Conservation (phyloP, 768 basidiomycete species). For the Aureoboletus auriporus region DNA sequence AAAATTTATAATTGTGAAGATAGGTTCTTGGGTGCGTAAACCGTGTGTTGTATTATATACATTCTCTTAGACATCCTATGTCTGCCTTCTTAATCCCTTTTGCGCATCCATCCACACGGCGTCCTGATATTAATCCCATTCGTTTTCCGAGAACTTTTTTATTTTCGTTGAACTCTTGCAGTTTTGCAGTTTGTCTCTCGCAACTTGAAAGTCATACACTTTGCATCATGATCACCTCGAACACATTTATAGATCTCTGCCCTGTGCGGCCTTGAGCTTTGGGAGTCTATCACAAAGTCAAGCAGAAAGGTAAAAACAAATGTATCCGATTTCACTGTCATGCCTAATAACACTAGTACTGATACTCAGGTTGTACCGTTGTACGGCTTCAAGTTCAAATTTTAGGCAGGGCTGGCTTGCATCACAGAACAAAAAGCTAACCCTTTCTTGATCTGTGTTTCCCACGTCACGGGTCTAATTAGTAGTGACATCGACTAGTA, state of each 20-base stretch:
- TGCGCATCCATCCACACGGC: background rate
- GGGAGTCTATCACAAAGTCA: too few species aligned
- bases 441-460: too few species aligned
- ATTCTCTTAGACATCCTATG: background rate
- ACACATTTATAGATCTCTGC: background rate
- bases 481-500: too few species aligned
- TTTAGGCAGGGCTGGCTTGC: too few species aligned
- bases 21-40: constrained; percentile 57
- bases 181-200: background rate
- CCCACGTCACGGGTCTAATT: too few species aligned
- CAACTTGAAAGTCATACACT: background rate
- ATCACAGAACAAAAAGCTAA: too few species aligned
- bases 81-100: constrained; percentile 1
- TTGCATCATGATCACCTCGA: background rate
- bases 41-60: background rate
- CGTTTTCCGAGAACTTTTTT: background rate
- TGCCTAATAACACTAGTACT: too few species aligned
- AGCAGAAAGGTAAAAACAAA: too few species aligned
- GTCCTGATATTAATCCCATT: background rate
- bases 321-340: too few species aligned
- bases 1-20: constrained; percentile 60
- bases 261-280: too few species aligned
- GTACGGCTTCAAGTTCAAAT: too few species aligned
- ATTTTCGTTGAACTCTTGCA: background rate
- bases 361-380: too few species aligned